Base-by-base conservation (phyloP, 441 rosid species). In the California macrophylla region DNA sequence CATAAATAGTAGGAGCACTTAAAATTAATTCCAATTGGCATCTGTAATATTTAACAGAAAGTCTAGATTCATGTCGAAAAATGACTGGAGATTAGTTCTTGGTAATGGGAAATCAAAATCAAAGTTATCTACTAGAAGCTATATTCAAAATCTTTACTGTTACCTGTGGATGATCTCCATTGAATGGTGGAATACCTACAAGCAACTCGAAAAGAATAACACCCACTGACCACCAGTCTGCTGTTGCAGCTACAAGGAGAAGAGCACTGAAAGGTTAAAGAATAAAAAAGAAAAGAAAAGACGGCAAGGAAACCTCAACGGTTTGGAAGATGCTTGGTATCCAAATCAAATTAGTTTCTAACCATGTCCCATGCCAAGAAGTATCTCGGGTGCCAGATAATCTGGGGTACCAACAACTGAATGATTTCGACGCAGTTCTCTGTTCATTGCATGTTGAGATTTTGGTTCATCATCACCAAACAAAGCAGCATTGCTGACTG, bases 151-250 rank as follows among this genome's bases (percentile, higher is more conserved):
- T 20, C 25, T 20, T 3, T 23, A 25, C 36, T 25, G 7, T 10
- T 62, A 89, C 97, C 89, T 90, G 99, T 60, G 98, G 96, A 76
- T 85, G 82, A 80, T 83, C 89, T 68, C 96, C 97, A 81, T 92
- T 92, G 79, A 95, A 95, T 66, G 98, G 98, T 60, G 99, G 98
- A 56, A 92, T 79, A 23, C 98, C 98, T 5, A 92, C 95, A 61
- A 95, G 90, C 80, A 95, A 65, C 86, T 95, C 98, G 76, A 85
- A 95, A 62, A 90, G 95, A 82, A 92, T 88, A 68, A 95, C 72
- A 28, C 99, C 99, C 12, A 92, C 96, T 24, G 99, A 95, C 99
- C 99, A 95, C 98, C 98, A 90, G 80, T 95, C 98, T 54, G 99
- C 97, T 65, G 98, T 90, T 79, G 85, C 86, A 75, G 94, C 98